phyloP scores from a whole-genome alignment of 2,329 filamentous ascomycete genomes.

The Pestalotiopsis sp. region DNA sequence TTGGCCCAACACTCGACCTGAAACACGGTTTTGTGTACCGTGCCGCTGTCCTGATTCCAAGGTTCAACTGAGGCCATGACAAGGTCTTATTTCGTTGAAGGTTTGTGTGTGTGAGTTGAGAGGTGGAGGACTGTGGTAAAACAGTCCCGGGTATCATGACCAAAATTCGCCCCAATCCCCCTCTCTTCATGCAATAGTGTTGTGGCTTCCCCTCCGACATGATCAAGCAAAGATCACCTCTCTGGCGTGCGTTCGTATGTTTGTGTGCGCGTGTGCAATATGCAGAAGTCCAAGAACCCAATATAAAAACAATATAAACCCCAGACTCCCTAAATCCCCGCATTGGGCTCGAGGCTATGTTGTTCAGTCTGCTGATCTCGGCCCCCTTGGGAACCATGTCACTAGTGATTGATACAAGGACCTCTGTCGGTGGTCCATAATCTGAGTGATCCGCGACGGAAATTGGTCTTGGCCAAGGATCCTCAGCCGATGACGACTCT shows the following conservation, averaged over 20 bases:
- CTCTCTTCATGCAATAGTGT: slow-evolving; percentile 4
- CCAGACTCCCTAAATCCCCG: not conserved
- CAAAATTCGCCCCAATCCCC: slow-evolving; percentile 4
- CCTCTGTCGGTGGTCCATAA: not conserved
- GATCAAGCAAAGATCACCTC: not conserved
- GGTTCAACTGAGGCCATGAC: slow-evolving; percentile 4
- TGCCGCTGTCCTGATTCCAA: not conserved
- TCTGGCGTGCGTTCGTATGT: not conserved
- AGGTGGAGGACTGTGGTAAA: slow-evolving; percentile 1
- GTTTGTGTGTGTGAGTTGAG: slow-evolving; percentile 2
- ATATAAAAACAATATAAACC: slow-evolving; percentile 1
- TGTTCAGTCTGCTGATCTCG: not conserved
- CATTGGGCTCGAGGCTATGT: not conserved
- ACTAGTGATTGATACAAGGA: not conserved
- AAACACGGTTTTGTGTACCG: not conserved
- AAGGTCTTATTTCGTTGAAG: not conserved
- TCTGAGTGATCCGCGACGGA: not conserved
- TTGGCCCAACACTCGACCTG: not conserved
- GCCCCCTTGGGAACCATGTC: not conserved
- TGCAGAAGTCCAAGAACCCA: not conserved
- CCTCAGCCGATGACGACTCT: slow-evolving; percentile 73
- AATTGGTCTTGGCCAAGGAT: not conserved
- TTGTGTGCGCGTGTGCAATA: not conserved
- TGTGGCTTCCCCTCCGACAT: not conserved
- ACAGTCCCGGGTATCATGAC: slow-evolving; percentile 12